These are phyloP conservation scores for Yarrowia keelungensis DNA, from an alignment of 805 yeast species.

Conservation along the genomic window DNA sequence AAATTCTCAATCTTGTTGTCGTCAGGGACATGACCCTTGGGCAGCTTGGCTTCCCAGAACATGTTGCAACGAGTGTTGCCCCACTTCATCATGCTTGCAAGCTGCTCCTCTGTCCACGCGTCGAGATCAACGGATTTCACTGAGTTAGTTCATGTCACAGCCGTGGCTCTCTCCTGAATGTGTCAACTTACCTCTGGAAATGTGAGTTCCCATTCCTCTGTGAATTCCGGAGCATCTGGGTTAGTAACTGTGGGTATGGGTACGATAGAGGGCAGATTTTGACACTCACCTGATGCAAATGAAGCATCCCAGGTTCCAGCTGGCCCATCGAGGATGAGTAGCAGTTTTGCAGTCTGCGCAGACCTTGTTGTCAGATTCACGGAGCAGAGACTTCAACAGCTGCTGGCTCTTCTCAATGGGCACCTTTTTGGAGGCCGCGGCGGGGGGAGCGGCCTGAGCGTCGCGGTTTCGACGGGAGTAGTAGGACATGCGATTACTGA, in stretches of 20 bases:
- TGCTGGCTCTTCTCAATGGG: slow-evolving; percentile 64
- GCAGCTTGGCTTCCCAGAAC: slow-evolving; percentile 85
- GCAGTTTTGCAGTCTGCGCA: slow-evolving; percentile 94
- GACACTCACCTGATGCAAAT: slow-evolving; percentile 66
- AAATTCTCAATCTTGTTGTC: slow-evolving; percentile 85
- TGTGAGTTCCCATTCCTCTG: slow-evolving; percentile 94
- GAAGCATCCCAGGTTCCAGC: slow-evolving; percentile 93
- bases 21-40: slow-evolving; percentile 75
- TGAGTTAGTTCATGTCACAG: slow-evolving; percentile 25
- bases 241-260: not conserved
- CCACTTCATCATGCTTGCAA: slow-evolving; percentile 81
- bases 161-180: slow-evolving; percentile 42
- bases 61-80: slow-evolving; percentile 81
- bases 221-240: slow-evolving; percentile 87
- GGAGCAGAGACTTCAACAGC: slow-evolving; percentile 74
- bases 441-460: slow-evolving; percentile 25
- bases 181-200: slow-evolving; percentile 58
- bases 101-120: slow-evolving; percentile 95
- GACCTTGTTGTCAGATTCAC: slow-evolving; percentile 74
- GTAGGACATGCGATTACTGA: slow-evolving; percentile 34
- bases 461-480: slow-evolving; percentile 37
- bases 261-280: not conserved
- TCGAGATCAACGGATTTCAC: slow-evolving; percentile 95
- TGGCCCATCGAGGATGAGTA: slow-evolving; percentile 96
- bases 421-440: slow-evolving; percentile 44